Evolutionary conservation across 1,284 basidiomycete genomes (phyloP), one percentile per base, ranked within the genome.

Genomic region (Leccinum subrobustum): DNA sequence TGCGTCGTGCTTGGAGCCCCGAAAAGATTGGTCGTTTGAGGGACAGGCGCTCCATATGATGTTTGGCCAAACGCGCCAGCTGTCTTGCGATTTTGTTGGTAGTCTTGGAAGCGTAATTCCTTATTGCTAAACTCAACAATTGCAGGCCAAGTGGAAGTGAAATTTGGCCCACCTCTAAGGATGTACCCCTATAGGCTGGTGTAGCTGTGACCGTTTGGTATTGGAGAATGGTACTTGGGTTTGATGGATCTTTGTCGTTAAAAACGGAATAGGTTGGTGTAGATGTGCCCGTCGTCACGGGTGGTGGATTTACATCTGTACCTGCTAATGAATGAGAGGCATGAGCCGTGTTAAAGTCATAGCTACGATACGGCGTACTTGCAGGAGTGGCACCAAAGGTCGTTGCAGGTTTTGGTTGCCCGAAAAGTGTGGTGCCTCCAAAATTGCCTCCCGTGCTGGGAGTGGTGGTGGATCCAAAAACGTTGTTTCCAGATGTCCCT

Each of bases 81-180:
- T 42, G 85, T 87, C 75, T 91, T 92, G n/a, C 90, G 82, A 56
- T 84, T 85, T 73, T 91, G 89, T 47, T 79, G 75, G 63, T 92
- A 92, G 68, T 92, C 89, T 81, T 92, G 89, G 18, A 80, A 54
- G 59, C 89, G 85, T 37, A 92, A 70, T 80, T 92, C 89, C 89
- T 91, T 58, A 37, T 58, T 50, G 51, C 14, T 33, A n/a, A 47
- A 55, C 27, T 63, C 25, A 62, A 31, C 37, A 35, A 51, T 42
- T 20, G 54, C 52, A 27, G 16, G 4, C 18, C 50, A 31, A 47
- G 51, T 57, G 39, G 54, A 60, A 68, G 57, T 44, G 59, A 33
- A 25, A 47, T 1, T 44, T 39, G 31, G 74, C 80, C 54, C 58
- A 87, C 89, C 76, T 92, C 91, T 60, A 88, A 81, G n/a, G 89